A percentile compares a stretch with the other conserved stretches of the same genome.
These are phyloP conservation scores for Wickerhamiella australiensis DNA, from an alignment of 805 yeast genomes.

Conservation along the genomic window DNA sequence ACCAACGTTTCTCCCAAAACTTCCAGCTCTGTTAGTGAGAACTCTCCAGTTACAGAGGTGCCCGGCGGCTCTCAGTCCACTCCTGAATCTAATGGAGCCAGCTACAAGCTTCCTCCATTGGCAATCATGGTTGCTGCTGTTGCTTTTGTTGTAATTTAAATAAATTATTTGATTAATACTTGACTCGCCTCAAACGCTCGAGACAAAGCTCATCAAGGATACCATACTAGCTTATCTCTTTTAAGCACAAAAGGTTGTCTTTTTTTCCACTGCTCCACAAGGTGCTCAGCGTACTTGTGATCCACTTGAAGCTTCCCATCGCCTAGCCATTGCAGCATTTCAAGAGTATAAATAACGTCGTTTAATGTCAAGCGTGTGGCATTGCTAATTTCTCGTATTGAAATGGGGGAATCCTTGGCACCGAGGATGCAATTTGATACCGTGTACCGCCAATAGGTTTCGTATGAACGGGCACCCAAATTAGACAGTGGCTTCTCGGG, in stretches of 20 bases:
- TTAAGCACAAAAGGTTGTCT: background rate
- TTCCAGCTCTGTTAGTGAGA: too few species aligned
- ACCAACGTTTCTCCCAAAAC: too few species aligned
- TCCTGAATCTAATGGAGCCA: background rate
- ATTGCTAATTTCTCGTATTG: conserved; percentile 51
- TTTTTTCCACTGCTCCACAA: background rate
- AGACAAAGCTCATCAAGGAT: background rate
- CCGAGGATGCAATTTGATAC: conserved; percentile 39
- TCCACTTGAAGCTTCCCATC: conserved; percentile 39
- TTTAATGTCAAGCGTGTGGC: conserved; percentile 77
- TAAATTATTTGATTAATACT: background rate
- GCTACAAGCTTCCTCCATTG: background rate
- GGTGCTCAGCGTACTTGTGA: background rate
- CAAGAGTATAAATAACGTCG: conserved; percentile 79
- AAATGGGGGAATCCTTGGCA: conserved; percentile 21
- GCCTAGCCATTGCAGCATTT: conserved; percentile 53
- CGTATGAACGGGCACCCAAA: conserved; percentile 71
- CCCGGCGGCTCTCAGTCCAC: background rate
- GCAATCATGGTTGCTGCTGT: background rate
- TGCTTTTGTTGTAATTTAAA: background rate
- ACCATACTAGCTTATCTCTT: background rate
- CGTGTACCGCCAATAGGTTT: conserved; percentile 72
- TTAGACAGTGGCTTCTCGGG: conserved; percentile 93
- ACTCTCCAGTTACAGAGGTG: background rate
- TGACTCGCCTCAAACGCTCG: background rate